These are phyloP conservation scores for Lactarius quietus DNA, from an alignment of 768 basidiomycete genomes.

Conservation along the genomic window DNA sequence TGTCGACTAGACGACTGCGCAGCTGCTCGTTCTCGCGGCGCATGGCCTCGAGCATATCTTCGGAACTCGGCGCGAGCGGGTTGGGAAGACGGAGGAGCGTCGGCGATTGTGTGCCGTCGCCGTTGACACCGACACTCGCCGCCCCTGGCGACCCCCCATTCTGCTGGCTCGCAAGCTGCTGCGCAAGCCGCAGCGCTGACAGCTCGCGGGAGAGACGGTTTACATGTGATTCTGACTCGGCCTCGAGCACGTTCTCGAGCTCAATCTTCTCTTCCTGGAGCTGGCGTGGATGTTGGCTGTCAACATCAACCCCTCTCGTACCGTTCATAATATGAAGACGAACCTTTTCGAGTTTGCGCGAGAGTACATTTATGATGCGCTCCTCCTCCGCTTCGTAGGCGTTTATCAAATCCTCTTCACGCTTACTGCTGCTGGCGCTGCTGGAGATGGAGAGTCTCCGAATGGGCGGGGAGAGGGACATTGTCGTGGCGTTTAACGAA, in stretches of 20 bases:
- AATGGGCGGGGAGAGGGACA: slow-evolving; percentile 53
- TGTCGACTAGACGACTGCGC: slow-evolving; percentile 60
- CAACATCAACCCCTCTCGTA: neutral
- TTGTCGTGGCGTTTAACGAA: slow-evolving; percentile 21
- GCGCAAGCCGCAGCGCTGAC: slow-evolving; percentile 56
- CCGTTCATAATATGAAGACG: slow-evolving; percentile 29
- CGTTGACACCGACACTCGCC: slow-evolving; percentile 26
- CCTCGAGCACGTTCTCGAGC: slow-evolving; percentile 77
- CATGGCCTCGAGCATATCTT: slow-evolving; percentile 72
- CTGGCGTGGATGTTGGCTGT: slow-evolving; percentile 35
- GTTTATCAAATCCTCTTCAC: slow-evolving; percentile 77
- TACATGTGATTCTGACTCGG: slow-evolving; percentile 83
- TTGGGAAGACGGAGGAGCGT: slow-evolving; percentile 27
- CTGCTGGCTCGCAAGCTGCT: slow-evolving; percentile 43
- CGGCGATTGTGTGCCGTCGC: slow-evolving; percentile 25
- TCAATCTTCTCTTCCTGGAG: slow-evolving; percentile 82
- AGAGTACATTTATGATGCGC: slow-evolving; percentile 78
- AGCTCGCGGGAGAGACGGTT: slow-evolving; percentile 72
- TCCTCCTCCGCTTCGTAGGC: slow-evolving; percentile 90
- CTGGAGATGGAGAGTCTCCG: slow-evolving; percentile 54
- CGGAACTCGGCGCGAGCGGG: slow-evolving; percentile 40
- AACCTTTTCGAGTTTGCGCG: slow-evolving; percentile 82
- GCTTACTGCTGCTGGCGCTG: slow-evolving; percentile 41
- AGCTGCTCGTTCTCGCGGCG: slow-evolving; percentile 76
- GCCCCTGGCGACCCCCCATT: slow-evolving; percentile 27